Base-by-base conservation (phyloP, 2,329 filamentous ascomycete species). In the Sphaerostilbella broomeana region DNA sequence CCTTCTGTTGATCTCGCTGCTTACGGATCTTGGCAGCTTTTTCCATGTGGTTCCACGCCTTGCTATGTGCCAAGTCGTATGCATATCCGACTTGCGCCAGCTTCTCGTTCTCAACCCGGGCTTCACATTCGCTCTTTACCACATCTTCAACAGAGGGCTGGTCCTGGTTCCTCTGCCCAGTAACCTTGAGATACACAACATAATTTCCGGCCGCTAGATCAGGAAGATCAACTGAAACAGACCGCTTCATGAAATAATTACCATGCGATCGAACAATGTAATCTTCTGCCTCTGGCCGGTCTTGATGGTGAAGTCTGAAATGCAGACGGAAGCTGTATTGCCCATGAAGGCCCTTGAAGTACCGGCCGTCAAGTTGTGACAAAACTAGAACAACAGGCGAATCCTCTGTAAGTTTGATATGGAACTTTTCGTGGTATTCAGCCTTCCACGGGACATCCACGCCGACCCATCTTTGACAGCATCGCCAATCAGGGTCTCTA, bases 371-470 rank as follows among this genome's bases (percentile, higher is more conserved):
- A 13, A 81, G 70, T 57, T 82, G 77, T 5, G 75, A 75, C 2
- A 81, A 63, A 1, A 77, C 73, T 4, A 81, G 55, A 13, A 81
- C 71, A 2, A 81, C 62, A 0, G 76, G 75, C 0, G 75, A 75
- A 22, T 75, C 64, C 36, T 73, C 68, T 15, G 68, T 69, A 6
- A 81, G 56, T 32, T 67, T 69, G 52, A 81, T 70, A 42, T 72
- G 66, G 52, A 80, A 81, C 51, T 76, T 78, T 43, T 78, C 69
- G 48, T 78, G 72, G 53, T 78, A 81, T 38, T 77, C 69, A 1
- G 72, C 60, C 51, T 72, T 76, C 76, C 77, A 81, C 0, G 76
- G 72, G 1, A 81, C 77, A 21, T 76, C 69, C 8, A 79, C 68
- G 2, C 73, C 75, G 33, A 79, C 75, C 77, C 76, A 81, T 42